Evolutionary conservation across 192 early-diverging fungal genomes (phyloP).

Genomic region (Gaertneriomyces semiglobifer): DNA sequence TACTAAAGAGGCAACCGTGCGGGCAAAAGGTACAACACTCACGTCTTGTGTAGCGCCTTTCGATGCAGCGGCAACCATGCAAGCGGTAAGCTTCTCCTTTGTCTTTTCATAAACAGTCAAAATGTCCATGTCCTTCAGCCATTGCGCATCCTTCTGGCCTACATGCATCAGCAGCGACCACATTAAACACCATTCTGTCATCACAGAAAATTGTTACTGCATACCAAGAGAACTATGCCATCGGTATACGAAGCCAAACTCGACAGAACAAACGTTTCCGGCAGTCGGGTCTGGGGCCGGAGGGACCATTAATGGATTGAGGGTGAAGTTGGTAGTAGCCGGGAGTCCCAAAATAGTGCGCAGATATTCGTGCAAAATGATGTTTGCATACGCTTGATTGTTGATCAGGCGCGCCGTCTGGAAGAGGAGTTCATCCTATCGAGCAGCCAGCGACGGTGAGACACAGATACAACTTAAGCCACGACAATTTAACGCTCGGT

Average conservation of each 20-base stretch:
- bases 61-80: not conserved
- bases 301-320: slow-evolving; percentile 35
- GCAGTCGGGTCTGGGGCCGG: slow-evolving; percentile 26
- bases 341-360: slow-evolving; percentile 45
- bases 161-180: no score
- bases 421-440: slow-evolving; percentile 45
- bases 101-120: not conserved
- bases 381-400: slow-evolving; percentile 40
- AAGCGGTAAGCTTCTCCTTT: not conserved
- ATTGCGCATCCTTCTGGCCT: slow-evolving; percentile 38
- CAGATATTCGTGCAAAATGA: slow-evolving; percentile 49
- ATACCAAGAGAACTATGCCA: slow-evolving; percentile 41
- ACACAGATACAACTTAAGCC: not conserved
- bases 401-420: slow-evolving; percentile 52
- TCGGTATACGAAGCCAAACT: slow-evolving; percentile 45
- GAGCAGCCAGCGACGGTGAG: not conserved
- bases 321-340: slow-evolving; percentile 30
- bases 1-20: not conserved
- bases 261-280: slow-evolving; percentile 44
- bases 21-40: not conserved
- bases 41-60: not conserved
- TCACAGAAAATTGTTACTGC: no score
- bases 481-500: no score
- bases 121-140: slow-evolving; percentile 26
- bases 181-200: no score